Base-by-base conservation (phyloP, 2,329 filamentous ascomycete species). In the Colletotrichum simmondsii region DNA sequence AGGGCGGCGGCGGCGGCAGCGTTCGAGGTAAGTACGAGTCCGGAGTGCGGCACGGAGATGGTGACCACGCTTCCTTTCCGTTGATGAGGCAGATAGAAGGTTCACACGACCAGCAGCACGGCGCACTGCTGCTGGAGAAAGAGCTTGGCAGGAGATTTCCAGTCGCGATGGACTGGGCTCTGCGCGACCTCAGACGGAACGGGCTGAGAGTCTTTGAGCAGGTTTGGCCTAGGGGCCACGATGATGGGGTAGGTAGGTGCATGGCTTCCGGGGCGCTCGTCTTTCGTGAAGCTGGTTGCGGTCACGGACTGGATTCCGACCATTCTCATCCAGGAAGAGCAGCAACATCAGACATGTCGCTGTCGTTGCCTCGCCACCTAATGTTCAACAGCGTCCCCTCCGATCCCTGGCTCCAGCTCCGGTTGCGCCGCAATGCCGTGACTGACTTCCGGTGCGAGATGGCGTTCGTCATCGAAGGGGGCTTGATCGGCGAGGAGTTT, bases 201-300 rank as follows among this genome's bases (percentile, higher is more conserved):
- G 32, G 7, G 10, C 56, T 71, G 5, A 28, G 22, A 1, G 14
- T 24, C 6, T 73, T 71, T 28, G n/a, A 65, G 59, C 71, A 73
- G 30, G 11, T 37, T 14, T 61, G 49, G 8, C 60, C 71, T 1
- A 42, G 49, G 10, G 67, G 12, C 0, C 66, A 59, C n/a, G 61
- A 65, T 2, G 71, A 62, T 4, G 66, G 24, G 6, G 19, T 65
- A 35, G 67, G 66, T 65, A 71, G 37, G 71, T 61, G 26, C 56
- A 71, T 73, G 71, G 49, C 71, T 7, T 11, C 37, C 35, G 71
- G 71, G 5, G 56, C 46, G 14, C 37, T 73, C 8, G 61, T 73
- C 2, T 73, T 61, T 22, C n/a, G 60, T 28, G 66, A 69, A 16
- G 8, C 16, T 3, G 16, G 37, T 14, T 1, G 16, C 0, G 14